phyloP scores from a whole-genome alignment of 176 grass and related monocot genomes.

The Aegilops tauschii region DNA sequence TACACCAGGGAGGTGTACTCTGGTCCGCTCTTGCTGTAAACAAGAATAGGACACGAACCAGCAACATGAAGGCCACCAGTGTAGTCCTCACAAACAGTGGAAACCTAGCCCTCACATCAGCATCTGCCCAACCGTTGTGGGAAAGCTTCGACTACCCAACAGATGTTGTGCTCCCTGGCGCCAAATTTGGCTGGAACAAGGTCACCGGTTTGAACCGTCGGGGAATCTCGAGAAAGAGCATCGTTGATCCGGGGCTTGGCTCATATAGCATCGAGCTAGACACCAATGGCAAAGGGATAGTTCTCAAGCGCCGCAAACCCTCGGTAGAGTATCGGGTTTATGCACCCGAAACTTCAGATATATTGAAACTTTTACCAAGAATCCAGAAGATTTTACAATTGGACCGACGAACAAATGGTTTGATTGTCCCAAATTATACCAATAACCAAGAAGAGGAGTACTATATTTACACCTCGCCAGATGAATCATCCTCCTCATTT shows the following conservation, averaged over 20 bases:
- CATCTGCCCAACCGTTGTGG: constrained; percentile 17
- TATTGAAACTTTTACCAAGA: constrained; percentile 11
- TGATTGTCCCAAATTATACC: background rate
- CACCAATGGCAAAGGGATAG: background rate
- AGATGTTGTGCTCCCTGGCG: constrained; percentile 27
- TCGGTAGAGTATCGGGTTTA: background rate
- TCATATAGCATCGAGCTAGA: constrained; percentile 29
- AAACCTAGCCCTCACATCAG: constrained; percentile 30
- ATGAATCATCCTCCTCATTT: background rate
- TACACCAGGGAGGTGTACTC: background rate
- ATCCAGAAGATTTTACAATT: constrained; percentile 15
- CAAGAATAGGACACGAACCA: background rate
- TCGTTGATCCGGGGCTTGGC: constrained; percentile 26
- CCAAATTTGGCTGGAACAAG: constrained; percentile 46
- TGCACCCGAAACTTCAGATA: background rate
- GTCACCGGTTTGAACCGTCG: constrained; percentile 25
- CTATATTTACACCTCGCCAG: constrained; percentile 17
- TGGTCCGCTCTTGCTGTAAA: constrained; percentile 18
- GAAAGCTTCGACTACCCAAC: constrained; percentile 55
- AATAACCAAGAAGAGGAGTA: constrained; percentile 10
- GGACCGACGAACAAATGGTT: background rate
- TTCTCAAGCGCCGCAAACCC: background rate
- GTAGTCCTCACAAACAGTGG: constrained; percentile 16
- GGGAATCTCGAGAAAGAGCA: constrained; percentile 29
- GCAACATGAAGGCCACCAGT: background rate